phyloP scores from a whole-genome alignment of 352 stramenopile genomes.

The Blastocystis sp. region DNA sequence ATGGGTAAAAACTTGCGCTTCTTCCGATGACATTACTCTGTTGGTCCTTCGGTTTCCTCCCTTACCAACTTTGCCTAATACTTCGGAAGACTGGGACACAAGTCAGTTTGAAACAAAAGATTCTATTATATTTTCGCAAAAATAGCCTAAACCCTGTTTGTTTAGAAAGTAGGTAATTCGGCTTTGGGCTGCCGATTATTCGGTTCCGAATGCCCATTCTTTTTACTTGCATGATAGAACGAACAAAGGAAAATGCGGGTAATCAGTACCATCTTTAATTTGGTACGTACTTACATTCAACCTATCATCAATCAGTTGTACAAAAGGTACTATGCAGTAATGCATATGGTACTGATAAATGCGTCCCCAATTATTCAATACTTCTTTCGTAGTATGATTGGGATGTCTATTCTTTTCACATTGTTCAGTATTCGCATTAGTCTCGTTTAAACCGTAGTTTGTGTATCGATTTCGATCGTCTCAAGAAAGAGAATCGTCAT shows the following conservation, averaged over 20 bases:
- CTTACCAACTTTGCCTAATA: not conserved
- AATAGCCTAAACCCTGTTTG: not conserved
- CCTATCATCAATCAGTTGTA: not conserved
- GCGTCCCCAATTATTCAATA: slow-evolving; percentile 7
- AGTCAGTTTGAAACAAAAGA: not conserved
- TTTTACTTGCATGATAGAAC: not conserved
- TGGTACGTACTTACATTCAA: not conserved
- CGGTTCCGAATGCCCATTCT: not conserved
- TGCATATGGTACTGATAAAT: slow-evolving; percentile 55
- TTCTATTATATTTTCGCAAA: not conserved
- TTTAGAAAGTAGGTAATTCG: not conserved
- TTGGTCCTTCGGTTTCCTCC: slow-evolving; percentile 11
- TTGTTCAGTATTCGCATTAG: not conserved
- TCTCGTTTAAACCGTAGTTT: not conserved
- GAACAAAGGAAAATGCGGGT: not conserved
- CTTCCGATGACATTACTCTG: slow-evolving; percentile 40
- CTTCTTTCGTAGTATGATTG: slow-evolving; percentile 55
- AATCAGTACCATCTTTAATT: slow-evolving; percentile 25
- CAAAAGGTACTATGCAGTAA: not conserved
- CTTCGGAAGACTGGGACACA: not conserved
- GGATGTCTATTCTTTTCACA: not conserved
- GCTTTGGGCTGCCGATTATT: not conserved
- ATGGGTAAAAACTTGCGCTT: not conserved
- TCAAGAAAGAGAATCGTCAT: not conserved
- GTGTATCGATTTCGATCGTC: slow-evolving; percentile 5